These are phyloP conservation scores for Leccinum rimulosum DNA, from an alignment of 768 basidiomycete species.

Conservation along the genomic window DNA sequence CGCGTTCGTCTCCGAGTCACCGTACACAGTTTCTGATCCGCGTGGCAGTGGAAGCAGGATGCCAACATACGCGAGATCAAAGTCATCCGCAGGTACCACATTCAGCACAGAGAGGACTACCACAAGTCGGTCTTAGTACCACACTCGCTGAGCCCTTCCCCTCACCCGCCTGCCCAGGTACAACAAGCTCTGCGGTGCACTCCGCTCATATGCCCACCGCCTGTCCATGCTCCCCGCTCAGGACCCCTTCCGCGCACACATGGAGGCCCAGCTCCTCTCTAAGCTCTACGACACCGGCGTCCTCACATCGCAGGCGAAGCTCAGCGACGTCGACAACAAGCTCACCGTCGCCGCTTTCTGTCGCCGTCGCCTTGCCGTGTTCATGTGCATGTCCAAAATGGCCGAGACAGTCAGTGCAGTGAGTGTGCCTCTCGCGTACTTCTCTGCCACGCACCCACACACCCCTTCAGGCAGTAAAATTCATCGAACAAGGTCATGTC, in stretches of 20 bases:
- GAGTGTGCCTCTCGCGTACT: conserved; percentile 32
- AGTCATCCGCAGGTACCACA: conserved; percentile 93
- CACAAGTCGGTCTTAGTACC: conserved; percentile 56
- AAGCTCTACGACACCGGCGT: conserved; percentile 98
- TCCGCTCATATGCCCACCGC: conserved; percentile 84
- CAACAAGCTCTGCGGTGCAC: conserved; percentile 90
- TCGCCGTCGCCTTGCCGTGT: conserved; percentile 85
- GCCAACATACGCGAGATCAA: conserved; percentile 85
- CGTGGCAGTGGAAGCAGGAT: conserved; percentile 91
- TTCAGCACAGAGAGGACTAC: conserved; percentile 93
- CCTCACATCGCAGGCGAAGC: conserved; percentile 79
- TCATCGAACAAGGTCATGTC: conserved; percentile 98
- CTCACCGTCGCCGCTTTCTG: conserved; percentile 95
- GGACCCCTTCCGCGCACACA: conserved; percentile 82
- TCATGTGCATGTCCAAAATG: conserved; percentile 93
- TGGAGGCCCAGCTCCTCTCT: conserved; percentile 84
- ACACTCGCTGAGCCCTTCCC: background rate
- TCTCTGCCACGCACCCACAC: conserved; percentile 8
- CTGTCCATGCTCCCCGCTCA: conserved; percentile 83
- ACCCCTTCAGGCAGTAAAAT: conserved; percentile 79
- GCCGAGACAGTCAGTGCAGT: conserved; percentile 92
- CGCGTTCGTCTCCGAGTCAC: conserved; percentile 26
- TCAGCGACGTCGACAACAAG: conserved; percentile 92
- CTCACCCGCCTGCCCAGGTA: conserved; percentile 49
- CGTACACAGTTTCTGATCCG: conserved; percentile 2